Conservation (phyloP, 164 flowering plant species). For the Nelumbo lutea region DNA sequence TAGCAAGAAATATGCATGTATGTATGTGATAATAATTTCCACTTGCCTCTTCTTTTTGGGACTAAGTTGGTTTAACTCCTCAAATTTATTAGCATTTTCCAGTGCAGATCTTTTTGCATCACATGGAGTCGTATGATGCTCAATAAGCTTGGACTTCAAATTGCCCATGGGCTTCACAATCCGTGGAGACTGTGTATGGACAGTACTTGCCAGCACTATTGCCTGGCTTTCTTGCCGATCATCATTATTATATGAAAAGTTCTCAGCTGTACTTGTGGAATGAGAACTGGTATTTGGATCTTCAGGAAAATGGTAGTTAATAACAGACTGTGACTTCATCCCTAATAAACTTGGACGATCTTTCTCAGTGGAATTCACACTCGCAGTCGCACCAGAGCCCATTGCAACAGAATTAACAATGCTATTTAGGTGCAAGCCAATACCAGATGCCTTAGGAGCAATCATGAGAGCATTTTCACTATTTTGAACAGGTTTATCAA, state of each 20-base stretch:
- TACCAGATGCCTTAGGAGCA: slow-evolving; percentile 44
- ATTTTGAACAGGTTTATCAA: slow-evolving; percentile 13
- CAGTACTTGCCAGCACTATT: slow-evolving; percentile 16
- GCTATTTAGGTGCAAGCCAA: slow-evolving; percentile 69
- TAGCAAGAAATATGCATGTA: background rate
- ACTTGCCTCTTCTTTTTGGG: slow-evolving; percentile 49
- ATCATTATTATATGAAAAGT: slow-evolving; percentile 19
- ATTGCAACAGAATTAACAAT: slow-evolving; percentile 31
- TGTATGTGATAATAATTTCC: background rate
- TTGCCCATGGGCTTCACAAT: slow-evolving; percentile 10
- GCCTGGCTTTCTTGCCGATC: slow-evolving; percentile 18
- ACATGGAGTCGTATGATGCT: slow-evolving; percentile 15
- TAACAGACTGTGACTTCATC: slow-evolving; percentile 13
- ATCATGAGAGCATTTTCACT: slow-evolving; percentile 19
- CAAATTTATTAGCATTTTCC: slow-evolving; percentile 23
- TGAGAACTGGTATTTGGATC: slow-evolving; percentile 15
- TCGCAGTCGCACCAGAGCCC: slow-evolving; percentile 17
- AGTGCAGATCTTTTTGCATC: slow-evolving; percentile 21
- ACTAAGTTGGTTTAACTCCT: slow-evolving; percentile 36
- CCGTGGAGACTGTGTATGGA: slow-evolving; percentile 17
- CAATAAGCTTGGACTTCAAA: slow-evolving; percentile 14
- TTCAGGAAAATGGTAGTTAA: slow-evolving; percentile 13
- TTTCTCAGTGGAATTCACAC: slow-evolving; percentile 17
- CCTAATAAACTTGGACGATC: slow-evolving; percentile 13
- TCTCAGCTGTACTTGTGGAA: slow-evolving; percentile 10